These are phyloP conservation scores for Marchantia polymorpha DNA, from an alignment of 225 moss, liverwort and hornwort genomes.

Conservation along the genomic window DNA sequence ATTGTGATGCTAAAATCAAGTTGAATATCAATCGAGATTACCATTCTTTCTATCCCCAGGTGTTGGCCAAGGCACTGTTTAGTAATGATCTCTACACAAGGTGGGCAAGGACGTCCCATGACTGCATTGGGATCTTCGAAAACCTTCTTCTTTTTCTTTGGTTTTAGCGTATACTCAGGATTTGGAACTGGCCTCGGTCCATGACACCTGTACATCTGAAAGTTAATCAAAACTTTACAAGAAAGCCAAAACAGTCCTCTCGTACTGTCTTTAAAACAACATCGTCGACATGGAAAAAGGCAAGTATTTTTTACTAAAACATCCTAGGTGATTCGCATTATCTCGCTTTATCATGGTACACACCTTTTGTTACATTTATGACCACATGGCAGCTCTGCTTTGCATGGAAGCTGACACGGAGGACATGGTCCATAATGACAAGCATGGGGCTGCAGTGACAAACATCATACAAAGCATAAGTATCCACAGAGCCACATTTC, in stretches of 20 bases:
- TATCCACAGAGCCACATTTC: neutral
- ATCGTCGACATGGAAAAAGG: neutral
- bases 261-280: neutral
- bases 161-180: conserved; percentile 75
- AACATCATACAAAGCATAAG: neutral
- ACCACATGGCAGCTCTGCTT: conserved; percentile 52
- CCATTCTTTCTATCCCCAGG: conserved; percentile 69
- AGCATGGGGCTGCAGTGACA: conserved; percentile 62
- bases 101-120: conserved; percentile 65
- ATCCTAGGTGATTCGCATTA: neutral
- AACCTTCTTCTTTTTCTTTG: conserved; percentile 61
- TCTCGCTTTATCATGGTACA: neutral
- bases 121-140: conserved; percentile 28
- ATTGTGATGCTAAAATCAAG: neutral
- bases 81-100: conserved; percentile 68
- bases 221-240: neutral
- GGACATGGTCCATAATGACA: conserved; percentile 90
- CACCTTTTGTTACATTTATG: conserved; percentile 71
- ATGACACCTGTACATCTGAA: conserved; percentile 64
- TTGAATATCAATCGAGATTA: conserved; percentile 11
- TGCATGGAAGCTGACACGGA: conserved; percentile 66
- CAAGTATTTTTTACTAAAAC: neutral
- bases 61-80: conserved; percentile 80
- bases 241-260: neutral
- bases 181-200: conserved; percentile 68